A percentile compares a stretch with the other conserved stretches of the same genome.
These are phyloP conservation scores for Solanum virginianum DNA, from an alignment of 257 asterid species.

Conservation along the genomic window DNA sequence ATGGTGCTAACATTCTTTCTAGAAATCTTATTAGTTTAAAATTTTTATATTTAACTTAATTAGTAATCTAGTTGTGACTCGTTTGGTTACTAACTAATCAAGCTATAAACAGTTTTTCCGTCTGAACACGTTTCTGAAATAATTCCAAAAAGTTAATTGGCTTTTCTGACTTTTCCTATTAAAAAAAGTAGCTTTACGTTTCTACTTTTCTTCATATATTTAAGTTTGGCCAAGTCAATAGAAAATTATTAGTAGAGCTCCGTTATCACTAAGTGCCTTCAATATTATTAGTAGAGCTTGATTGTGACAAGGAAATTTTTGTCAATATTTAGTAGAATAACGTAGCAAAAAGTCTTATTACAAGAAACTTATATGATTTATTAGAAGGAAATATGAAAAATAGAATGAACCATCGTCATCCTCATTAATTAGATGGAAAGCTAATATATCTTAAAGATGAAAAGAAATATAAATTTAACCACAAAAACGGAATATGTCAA, in stretches of 20 bases:
- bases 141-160: neutral
- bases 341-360: neutral
- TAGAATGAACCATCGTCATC: neutral
- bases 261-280: neutral
- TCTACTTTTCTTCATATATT: neutral
- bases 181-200: neutral
- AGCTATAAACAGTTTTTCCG: neutral
- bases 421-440: neutral
- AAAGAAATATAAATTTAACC: neutral
- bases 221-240: neutral
- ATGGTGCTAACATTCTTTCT: neutral
- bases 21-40: neutral
- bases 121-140: neutral
- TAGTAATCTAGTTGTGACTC: neutral
- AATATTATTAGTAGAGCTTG: neutral
- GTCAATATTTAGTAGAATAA: neutral
- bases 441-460: neutral
- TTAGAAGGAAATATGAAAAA: neutral
- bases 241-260: neutral
- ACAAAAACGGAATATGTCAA: neutral
- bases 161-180: neutral
- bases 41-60: neutral
- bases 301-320: neutral
- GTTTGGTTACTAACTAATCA: neutral
- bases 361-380: neutral